Evolutionary conservation across 805 yeast species (phyloP), one percentile per base, ranked within the genome.

Genomic region (Yarrowia deformans): DNA sequence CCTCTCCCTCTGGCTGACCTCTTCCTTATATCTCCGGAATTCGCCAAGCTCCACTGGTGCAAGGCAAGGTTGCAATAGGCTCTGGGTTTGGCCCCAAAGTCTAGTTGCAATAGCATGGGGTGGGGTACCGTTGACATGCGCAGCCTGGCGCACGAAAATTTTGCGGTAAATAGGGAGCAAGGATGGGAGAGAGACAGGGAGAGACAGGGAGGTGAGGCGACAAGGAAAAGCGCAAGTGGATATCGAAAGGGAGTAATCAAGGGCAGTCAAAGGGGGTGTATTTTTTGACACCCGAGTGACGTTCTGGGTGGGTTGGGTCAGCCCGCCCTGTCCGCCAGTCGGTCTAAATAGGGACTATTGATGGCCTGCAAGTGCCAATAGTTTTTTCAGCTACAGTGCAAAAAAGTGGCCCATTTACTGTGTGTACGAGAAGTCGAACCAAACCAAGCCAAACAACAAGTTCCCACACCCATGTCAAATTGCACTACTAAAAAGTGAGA

Each of bases 91-190:
- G 43, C 34, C 52, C 18, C 2, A 60, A 60, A 60, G 43, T 8
- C 34, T 16, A 60, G 16, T 14, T 5, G 9, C 39, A 60, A 60
- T 45, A 43, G 42, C 48, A 34, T 60, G 40, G 66, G 66, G 66
- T 60, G 66, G 66, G 66, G 66, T 60, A 60, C 66, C 32, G 66
- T 43, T 34, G 52, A 8, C 32, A 60, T 42, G 66, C 52, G 66
- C 66, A 60, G 39, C 50, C 45, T 52, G 34, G 43, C 14, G 52
- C 42, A 43, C 52, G 52, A 60, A 60, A 60, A 60, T 60, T 60
- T 60, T 60, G 66, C 66, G 66, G 66, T 34, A 60, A 58, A 60
- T 45, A 60, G 66, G 37, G 52, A 45, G 52, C 50, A 60, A 45
- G 52, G 40, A 34, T n/a, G n/a, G n/a, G n/a, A 43, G 3, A 23